Base-by-base conservation (phyloP, 805 yeast species). In the Lachancea thermotolerans region DNA sequence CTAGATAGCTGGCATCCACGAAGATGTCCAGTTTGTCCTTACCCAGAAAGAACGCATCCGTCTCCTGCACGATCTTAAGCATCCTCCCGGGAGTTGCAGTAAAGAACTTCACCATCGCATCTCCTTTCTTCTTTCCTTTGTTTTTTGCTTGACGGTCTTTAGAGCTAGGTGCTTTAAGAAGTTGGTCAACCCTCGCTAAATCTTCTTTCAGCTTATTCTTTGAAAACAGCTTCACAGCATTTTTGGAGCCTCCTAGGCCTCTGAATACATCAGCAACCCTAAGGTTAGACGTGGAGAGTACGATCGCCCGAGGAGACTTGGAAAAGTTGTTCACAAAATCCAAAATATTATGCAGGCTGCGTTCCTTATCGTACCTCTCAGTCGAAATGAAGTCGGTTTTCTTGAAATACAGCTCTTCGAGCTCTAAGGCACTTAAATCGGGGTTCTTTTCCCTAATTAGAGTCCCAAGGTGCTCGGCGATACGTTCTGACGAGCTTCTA, bases 261-360 rank as follows among this genome's bases (percentile, higher is more conserved):
- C 95, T 75, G 58, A 77, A 82, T 2, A 88, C 73, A 56, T 90
- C 96, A 57, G 96, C 91, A 1, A 88, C 93, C 53, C 97, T 74
- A 18, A 88, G 69, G 10, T 95, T 93, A 0, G 95, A 86, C 71
- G 84, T 75, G 0, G 90, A 82, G 64, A 51, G 79, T 60, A 65
- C 74, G 68, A 69, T 54, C 1, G 72, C 65, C n/a, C 65, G 55
- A 17, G 66, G 66, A 27, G 74, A 66, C 52, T 61, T 71, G 56
- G 82, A 76, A 48, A 71, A 76, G 33, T 66, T 62, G 33, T 69
- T 68, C 29, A 87, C 65, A 58, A 79, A 89, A 17, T 66, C 67
- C 2, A 75, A 63, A 45, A 85, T 68, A 51, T 80, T 78, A 2
- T 72, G 79, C 48, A 85, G 62, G 32, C 59, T 72, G 50, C 95